A percentile compares a stretch with the other conserved stretches of the same genome.
Conservation (phyloP, 805 yeast species). For the Metschnikowia koreensis region DNA sequence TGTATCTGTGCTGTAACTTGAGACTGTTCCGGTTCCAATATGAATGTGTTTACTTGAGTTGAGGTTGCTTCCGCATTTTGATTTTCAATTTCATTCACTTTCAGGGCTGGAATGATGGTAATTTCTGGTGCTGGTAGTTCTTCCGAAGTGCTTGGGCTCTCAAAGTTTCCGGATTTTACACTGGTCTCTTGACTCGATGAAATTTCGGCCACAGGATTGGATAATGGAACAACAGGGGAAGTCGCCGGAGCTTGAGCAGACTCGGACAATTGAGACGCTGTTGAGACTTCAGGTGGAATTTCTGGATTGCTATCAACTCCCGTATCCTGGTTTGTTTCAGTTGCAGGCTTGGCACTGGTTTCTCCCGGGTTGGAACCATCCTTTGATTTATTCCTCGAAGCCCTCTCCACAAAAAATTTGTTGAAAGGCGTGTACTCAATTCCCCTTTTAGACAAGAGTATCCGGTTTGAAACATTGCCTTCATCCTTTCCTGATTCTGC, state of each 20-base stretch:
- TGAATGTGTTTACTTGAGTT: too few relatives aligned
- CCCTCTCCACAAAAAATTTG: neutral
- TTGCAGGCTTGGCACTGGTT: neutral
- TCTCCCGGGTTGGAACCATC: neutral
- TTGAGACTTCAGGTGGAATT: neutral
- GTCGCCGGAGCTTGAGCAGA: neutral
- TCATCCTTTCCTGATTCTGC: neutral
- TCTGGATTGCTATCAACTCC: neutral
- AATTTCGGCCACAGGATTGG: too few relatives aligned
- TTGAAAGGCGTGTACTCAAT: neutral
- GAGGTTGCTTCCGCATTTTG: too few relatives aligned
- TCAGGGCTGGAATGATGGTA: too few relatives aligned
- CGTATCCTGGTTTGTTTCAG: neutral
- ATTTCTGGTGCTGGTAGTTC: too few relatives aligned
- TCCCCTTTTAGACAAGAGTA: neutral
- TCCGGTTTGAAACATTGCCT: neutral
- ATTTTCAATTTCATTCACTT: too few relatives aligned
- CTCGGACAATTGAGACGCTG: neutral
- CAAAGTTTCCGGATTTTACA: too few relatives aligned
- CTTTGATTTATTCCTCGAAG: neutral
- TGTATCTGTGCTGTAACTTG: too few relatives aligned
- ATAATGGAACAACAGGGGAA: too few relatives aligned
- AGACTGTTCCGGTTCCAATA: too few relatives aligned
- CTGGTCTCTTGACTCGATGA: too few relatives aligned
- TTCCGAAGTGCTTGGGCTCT: too few relatives aligned